Percentiles rank a stretch among this genome's conserved stretches.
Evolutionary conservation across 2,329 filamentous ascomycete genomes (phyloP).

Genomic region (Epichloe sylvatica): DNA sequence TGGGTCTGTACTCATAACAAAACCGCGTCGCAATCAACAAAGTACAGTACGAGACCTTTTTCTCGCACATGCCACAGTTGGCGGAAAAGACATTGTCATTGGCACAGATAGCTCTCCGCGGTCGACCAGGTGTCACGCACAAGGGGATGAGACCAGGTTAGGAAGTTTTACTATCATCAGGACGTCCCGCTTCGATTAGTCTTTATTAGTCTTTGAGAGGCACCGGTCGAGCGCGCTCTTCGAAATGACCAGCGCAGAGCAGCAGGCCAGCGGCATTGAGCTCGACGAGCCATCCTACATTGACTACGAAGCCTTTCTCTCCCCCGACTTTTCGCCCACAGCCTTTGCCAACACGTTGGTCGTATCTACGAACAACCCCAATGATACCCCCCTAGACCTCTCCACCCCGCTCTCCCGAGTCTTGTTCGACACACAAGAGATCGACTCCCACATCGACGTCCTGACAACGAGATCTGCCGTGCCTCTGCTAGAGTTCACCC

Average conservation of each 20-base stretch:
- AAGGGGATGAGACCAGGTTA: too few species aligned
- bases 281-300: slow-evolving; percentile 69
- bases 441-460: slow-evolving; percentile 87
- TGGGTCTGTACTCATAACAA: too few species aligned
- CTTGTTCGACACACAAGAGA: slow-evolving; percentile 91
- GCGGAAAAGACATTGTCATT: background rate
- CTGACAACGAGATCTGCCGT: slow-evolving; percentile 75
- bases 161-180: too few species aligned
- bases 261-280: background rate
- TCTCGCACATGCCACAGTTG: background rate
- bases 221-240: background rate
- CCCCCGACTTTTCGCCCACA: slow-evolving; percentile 66
- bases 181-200: too few species aligned
- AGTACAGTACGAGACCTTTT: background rate
- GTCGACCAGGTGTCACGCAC: too few species aligned
- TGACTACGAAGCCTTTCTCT: slow-evolving; percentile 85
- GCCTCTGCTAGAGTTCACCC: slow-evolving; percentile 66
- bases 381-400: slow-evolving; percentile 75
- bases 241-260: background rate
- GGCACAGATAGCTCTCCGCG: too few species aligned
- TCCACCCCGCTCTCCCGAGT: slow-evolving; percentile 87
- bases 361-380: slow-evolving; percentile 79
- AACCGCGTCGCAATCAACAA: background rate
- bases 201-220: too few species aligned
- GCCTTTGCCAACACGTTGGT: slow-evolving; percentile 82